These are phyloP conservation scores for Soucietia sequanensis DNA, from an alignment of 805 yeast genomes.

Conservation along the genomic window DNA sequence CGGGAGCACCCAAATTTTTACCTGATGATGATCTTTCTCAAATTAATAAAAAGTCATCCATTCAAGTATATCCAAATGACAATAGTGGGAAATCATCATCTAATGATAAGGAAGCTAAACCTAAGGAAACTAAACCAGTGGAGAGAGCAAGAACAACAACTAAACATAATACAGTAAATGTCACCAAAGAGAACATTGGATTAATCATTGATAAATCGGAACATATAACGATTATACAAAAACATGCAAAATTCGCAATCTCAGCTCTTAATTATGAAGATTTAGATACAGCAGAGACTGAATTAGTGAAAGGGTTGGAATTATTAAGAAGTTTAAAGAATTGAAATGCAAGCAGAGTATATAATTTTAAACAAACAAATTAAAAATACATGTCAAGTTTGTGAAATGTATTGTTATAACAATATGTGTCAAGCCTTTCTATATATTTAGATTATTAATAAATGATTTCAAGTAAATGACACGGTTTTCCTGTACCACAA, in stretches of 20 bases:
- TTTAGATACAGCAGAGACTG: slow-evolving; percentile 61
- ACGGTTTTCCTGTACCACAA: too few relatives aligned
- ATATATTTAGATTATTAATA: too few relatives aligned
- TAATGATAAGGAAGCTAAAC: neutral
- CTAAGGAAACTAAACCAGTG: too few relatives aligned
- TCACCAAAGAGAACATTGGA: slow-evolving; percentile 40
- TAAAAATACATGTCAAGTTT: too few relatives aligned
- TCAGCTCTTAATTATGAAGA: slow-evolving; percentile 82
- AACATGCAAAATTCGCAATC: slow-evolving; percentile 70
- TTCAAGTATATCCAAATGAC: slow-evolving; percentile 32
- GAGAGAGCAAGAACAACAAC: neutral
- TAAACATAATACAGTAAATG: slow-evolving; percentile 7
- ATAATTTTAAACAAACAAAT: too few relatives aligned
- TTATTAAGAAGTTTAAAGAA: slow-evolving; percentile 25
- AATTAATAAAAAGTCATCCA: slow-evolving; percentile 38
- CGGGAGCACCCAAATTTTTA: slow-evolving; percentile 42
- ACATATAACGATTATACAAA: slow-evolving; percentile 58
- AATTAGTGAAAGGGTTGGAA: slow-evolving; percentile 53
- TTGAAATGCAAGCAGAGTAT: too few relatives aligned
- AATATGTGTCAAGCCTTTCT: too few relatives aligned
- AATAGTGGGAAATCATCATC: slow-evolving; percentile 1
- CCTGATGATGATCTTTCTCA: slow-evolving; percentile 38
- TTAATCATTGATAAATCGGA: slow-evolving; percentile 55
- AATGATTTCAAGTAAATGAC: too few relatives aligned
- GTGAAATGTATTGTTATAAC: too few relatives aligned